Evolutionary conservation across 495 filamentous ascomycete genomes (phyloP).

Genomic region (Tirmania nivea): DNA sequence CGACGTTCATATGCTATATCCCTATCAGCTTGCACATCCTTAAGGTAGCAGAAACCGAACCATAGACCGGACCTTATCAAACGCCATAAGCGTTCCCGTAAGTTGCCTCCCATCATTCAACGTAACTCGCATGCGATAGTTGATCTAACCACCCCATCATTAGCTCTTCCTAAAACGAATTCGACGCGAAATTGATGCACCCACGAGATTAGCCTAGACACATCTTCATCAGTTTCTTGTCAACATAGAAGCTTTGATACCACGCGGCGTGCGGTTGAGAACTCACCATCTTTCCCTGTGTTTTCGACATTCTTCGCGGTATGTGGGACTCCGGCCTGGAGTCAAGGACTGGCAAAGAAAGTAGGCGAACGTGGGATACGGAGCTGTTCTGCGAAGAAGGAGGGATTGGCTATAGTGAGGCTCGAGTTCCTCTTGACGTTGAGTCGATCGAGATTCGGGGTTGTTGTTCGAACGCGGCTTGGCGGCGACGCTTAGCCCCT

Average conservation of each 20-base stretch:
- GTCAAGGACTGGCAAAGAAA: background rate
- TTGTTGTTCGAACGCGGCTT: background rate
- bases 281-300: slow-evolving; percentile 98
- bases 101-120: slow-evolving; percentile 91
- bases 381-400: too few species aligned
- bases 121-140: slow-evolving; percentile 95
- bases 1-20: slow-evolving; percentile 88
- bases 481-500: background rate
- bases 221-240: slow-evolving; percentile 36
- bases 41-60: background rate
- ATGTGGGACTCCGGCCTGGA: background rate
- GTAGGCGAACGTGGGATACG: background rate
- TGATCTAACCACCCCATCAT: slow-evolving; percentile 45
- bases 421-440: background rate
- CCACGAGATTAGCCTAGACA: slow-evolving; percentile 82
- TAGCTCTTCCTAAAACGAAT: background rate
- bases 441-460: background rate
- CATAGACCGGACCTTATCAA: slow-evolving; percentile 55
- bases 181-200: slow-evolving; percentile 23
- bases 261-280: slow-evolving; percentile 3
- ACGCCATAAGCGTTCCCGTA: slow-evolving; percentile 90
- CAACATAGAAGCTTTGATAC: slow-evolving; percentile 12
- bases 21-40: background rate
- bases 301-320: slow-evolving; percentile 55
- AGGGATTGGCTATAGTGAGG: background rate